These are phyloP conservation scores for Kitagawia praeruptora DNA, from an alignment of 129 eudicot species.

Conservation along the genomic window DNA sequence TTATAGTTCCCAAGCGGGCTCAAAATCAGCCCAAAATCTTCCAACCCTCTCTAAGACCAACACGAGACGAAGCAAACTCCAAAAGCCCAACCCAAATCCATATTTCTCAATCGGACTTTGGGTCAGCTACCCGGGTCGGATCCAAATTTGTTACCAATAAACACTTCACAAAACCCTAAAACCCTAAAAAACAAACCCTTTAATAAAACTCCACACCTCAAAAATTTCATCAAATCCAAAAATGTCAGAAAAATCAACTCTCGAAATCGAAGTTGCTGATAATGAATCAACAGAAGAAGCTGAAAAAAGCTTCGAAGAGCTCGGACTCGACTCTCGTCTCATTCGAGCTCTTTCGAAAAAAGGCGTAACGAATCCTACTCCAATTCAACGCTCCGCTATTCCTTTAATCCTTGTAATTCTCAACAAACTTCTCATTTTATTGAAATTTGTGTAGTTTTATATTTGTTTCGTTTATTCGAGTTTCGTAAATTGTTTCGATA, in stretches of 20 bases:
- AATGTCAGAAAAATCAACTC: constrained; percentile 8
- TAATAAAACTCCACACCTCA: too few species aligned
- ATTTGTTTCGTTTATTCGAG: too few species aligned
- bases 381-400: constrained; percentile 70
- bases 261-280: constrained; percentile 12
- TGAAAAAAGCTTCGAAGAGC: constrained; percentile 53
- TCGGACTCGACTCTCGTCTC: constrained; percentile 79
- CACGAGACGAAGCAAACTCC: too few species aligned
- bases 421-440: neutral
- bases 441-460: too few species aligned
- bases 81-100: too few species aligned
- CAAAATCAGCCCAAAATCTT: too few species aligned
- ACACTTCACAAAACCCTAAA: neutral
- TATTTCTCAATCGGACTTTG: too few species aligned
- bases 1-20: too few species aligned
- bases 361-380: constrained; percentile 64
- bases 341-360: constrained; percentile 74
- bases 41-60: too few species aligned
- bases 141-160: too few species aligned
- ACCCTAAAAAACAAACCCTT: neutral
- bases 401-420: constrained; percentile 65
- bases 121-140: too few species aligned
- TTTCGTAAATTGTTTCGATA: too few species aligned
- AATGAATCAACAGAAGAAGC: constrained; percentile 23
- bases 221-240: neutral